Conservation (phyloP, 345 rosid species). For the Gossypium australe region DNA sequence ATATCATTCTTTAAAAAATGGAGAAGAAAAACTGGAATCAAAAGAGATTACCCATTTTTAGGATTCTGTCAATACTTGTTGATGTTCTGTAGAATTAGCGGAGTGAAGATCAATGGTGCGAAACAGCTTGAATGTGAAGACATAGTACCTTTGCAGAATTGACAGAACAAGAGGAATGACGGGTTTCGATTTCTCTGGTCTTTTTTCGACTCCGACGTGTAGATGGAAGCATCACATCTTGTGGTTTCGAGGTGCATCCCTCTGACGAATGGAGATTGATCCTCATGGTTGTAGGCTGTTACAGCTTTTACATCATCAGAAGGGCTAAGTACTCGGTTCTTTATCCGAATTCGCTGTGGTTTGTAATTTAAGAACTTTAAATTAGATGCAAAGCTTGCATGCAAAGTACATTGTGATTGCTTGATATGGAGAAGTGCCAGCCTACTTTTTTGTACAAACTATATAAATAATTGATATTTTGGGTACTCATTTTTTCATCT, state of each 20-base stretch:
- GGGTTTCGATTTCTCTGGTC: not conserved
- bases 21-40: not conserved
- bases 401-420: not conserved
- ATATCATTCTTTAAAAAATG: not conserved
- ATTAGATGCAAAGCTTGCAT: not conserved
- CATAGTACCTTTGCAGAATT: not conserved
- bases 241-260: not conserved
- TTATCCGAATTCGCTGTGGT: not conserved
- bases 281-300: not conserved
- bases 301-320: too few relatives aligned
- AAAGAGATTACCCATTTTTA: not conserved
- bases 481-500: not conserved
- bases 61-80: not conserved
- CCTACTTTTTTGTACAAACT: not conserved
- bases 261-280: not conserved
- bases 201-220: not conserved
- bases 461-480: not conserved
- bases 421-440: not conserved
- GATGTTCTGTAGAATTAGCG: constrained; percentile 1
- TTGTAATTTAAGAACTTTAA: not conserved
- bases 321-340: not conserved
- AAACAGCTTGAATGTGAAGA: not conserved
- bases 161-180: not conserved
- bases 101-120: not conserved
- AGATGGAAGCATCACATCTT: not conserved